These are phyloP conservation scores for Malassezia psittaci DNA, from an alignment of 1,284 basidiomycete genomes.

Conservation along the genomic window DNA sequence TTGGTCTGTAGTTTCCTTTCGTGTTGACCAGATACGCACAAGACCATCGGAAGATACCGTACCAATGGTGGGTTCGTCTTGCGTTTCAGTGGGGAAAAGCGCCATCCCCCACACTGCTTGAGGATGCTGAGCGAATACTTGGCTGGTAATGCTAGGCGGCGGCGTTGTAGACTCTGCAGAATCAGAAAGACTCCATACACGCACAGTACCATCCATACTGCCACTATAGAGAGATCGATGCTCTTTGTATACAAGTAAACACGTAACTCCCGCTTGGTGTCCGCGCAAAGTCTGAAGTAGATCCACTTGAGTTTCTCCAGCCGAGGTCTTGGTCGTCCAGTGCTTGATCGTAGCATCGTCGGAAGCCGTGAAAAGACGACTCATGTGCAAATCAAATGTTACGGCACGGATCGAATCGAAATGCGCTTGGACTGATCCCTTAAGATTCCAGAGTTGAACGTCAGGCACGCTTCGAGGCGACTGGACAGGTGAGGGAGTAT, in stretches of 20 bases:
- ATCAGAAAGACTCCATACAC: constrained; percentile 65
- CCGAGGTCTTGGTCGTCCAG: constrained; percentile 53
- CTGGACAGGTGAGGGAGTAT: not conserved
- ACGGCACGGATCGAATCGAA: constrained; percentile 82
- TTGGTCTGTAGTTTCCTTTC: not conserved
- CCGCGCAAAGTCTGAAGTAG: constrained; percentile 68
- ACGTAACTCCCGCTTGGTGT: constrained; percentile 82
- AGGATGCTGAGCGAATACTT: constrained; percentile 71
- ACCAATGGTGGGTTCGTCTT: constrained; percentile 57
- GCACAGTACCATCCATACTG: constrained; percentile 82
- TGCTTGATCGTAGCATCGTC: constrained; percentile 94
- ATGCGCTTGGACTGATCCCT: constrained; percentile 57
- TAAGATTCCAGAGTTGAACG: constrained; percentile 38
- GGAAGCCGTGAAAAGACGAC: constrained; percentile 76
- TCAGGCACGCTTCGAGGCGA: constrained; percentile 18
- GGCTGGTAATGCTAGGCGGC: not conserved
- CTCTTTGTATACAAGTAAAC: constrained; percentile 66
- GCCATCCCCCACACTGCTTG: constrained; percentile 92
- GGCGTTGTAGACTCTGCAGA: not conserved
- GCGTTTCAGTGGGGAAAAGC: constrained; percentile 44
- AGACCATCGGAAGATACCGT: constrained; percentile 81
- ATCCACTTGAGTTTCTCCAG: constrained; percentile 50
- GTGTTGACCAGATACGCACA: constrained; percentile 70
- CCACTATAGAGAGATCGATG: constrained; percentile 75
- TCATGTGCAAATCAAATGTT: constrained; percentile 68